Evolutionary conservation across 2,329 filamentous ascomycete species (phyloP), one percentile per base, ranked within the genome.

Genomic region (Epichloe amarillans): DNA sequence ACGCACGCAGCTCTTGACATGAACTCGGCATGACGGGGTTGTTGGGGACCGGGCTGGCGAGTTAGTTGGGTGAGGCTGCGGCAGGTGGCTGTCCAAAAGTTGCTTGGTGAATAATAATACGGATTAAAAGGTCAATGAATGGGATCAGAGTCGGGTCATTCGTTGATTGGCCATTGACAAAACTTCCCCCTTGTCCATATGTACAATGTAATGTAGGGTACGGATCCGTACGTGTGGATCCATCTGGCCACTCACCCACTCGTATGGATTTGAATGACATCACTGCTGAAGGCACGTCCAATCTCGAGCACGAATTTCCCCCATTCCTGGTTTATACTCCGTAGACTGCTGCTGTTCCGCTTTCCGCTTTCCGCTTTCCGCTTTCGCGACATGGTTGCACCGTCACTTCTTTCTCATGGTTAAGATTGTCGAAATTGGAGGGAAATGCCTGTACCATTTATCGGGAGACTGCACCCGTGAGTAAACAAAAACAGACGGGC

Each of bases 1-100:
- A 72, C 87, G 59, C 79, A 97, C 91, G 83, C 66, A 98, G 87
- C 69, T 97, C 91, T 80, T 90, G 88, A 73, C 93, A 98, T 56
- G 91, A 96, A 69, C 86, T 89, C 52, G 91, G 90, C 93, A 97
- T 95, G 46, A 40, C 41, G 46, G 46, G 8, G 8, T 11, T 5
- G 26, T 40, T 35, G 14, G 4, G 4, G 23, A 11, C 37, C 23
- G 17, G 26, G 38, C 17, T 35, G 45, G 45, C 17, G 6, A 36
- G 30, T 45, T 12, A 36, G 30, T 45, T 12, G n/a, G 17, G 19
- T 15, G 21, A 44, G n/a, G 17, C 15, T 15, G 8, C 23, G 35
- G 45, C 45, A 39, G 35, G 21, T 46, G 11, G 40, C 19, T 15
- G 40, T 36, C n/a, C 37, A 44, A 49, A 49, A 44, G 33, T 42